A percentile compares a stretch with the other conserved stretches of the same genome.
Evolutionary conservation across 2,329 filamentous ascomycete species (phyloP).

Genomic region (Fusarium brevicatenulatum): DNA sequence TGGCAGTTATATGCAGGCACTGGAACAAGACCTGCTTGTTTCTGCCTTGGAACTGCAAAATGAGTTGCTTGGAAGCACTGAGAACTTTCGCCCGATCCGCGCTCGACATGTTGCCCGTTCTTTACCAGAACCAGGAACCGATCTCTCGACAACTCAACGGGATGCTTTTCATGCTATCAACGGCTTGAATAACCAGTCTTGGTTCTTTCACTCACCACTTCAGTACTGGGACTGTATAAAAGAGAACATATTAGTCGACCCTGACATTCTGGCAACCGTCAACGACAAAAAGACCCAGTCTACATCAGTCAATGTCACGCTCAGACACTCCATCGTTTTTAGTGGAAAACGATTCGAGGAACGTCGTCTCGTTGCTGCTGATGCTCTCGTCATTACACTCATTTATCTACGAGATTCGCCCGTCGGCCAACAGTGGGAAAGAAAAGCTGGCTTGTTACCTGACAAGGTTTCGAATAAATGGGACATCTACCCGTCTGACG

Average conservation of each 20-base stretch:
- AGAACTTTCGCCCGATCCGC: constrained; percentile 63
- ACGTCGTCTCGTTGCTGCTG: constrained; percentile 73
- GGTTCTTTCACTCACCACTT: constrained; percentile 85
- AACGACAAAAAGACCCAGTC: constrained; percentile 70
- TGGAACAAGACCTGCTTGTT: constrained; percentile 72
- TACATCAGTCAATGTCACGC: constrained; percentile 76
- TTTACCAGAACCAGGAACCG: constrained; percentile 44
- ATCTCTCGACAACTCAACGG: constrained; percentile 58
- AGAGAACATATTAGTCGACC: constrained; percentile 66
- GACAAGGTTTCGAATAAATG: constrained; percentile 63
- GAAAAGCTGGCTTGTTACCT: constrained; percentile 65
- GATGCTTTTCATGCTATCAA: constrained; percentile 69
- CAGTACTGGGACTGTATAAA: constrained; percentile 81
- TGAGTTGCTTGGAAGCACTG: constrained; percentile 70
- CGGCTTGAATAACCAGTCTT: constrained; percentile 69
- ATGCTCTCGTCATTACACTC: constrained; percentile 81
- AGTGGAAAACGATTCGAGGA: constrained; percentile 82
- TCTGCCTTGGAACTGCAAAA: constrained; percentile 77
- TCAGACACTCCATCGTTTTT: constrained; percentile 82
- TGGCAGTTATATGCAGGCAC: constrained; percentile 80
- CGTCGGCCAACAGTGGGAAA: constrained; percentile 73
- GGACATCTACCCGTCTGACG: constrained; percentile 72
- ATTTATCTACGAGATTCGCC: constrained; percentile 74
- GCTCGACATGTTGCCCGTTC: constrained; percentile 43
- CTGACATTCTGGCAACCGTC: constrained; percentile 73